Percentiles rank a stretch among this genome's conserved stretches.
Evolutionary conservation across 495 filamentous ascomycete species (phyloP).

Genomic region (Talaromyces borbonicus): DNA sequence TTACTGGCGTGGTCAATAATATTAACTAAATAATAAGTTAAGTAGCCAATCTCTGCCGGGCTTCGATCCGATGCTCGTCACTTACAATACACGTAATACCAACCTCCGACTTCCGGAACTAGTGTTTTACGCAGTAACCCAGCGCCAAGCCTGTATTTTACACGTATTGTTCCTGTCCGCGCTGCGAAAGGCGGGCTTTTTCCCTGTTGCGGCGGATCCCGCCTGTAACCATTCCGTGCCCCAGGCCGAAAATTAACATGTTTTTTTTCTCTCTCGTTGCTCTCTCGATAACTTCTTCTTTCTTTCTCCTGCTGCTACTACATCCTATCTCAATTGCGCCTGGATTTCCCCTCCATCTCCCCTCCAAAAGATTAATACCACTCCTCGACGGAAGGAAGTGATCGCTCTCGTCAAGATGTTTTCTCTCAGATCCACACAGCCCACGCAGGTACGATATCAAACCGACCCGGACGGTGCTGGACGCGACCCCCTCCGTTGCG

Average conservation of each 20-base stretch:
- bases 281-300: background rate
- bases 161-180: background rate
- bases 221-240: slow-evolving; percentile 5
- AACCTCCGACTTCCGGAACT: background rate
- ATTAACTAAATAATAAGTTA: too few relatives aligned
- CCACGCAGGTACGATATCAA: slow-evolving; percentile 22
- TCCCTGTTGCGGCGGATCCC: slow-evolving; percentile 4
- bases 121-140: background rate
- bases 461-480: too few relatives aligned
- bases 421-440: slow-evolving; percentile 19
- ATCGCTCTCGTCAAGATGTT: slow-evolving; percentile 18
- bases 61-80: slow-evolving; percentile 4
- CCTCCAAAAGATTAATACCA: too few relatives aligned
- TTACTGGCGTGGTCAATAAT: too few relatives aligned
- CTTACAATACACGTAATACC: background rate
- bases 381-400: slow-evolving; percentile 6
- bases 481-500: too few relatives aligned
- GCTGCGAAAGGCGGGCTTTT: slow-evolving; percentile 6
- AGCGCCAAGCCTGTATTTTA: background rate
- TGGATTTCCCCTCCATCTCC: background rate
- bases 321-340: too few relatives aligned
- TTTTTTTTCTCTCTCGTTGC: slow-evolving; percentile 6
- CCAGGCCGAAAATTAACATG: background rate
- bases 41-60: background rate
- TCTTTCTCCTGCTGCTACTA: slow-evolving; percentile 5